Conservation (phyloP, 768 basidiomycete species). For the Tulasnella sp. region DNA sequence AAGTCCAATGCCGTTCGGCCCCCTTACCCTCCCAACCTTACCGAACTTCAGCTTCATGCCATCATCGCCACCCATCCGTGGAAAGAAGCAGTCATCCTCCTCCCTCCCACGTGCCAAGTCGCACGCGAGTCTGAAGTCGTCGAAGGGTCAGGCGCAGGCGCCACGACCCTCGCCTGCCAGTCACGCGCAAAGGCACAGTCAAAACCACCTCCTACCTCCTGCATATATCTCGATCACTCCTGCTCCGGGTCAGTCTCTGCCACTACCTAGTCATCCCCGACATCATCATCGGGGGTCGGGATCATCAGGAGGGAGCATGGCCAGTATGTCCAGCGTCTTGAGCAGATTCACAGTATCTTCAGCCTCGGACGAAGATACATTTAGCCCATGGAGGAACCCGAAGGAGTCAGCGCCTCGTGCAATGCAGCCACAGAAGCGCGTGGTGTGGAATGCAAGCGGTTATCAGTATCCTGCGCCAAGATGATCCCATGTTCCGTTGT, state of each 20-base stretch:
- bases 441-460: background rate
- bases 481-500: too few relatives aligned
- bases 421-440: background rate
- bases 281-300: background rate
- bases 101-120: too few relatives aligned
- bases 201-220: background rate
- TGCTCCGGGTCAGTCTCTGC: too few relatives aligned
- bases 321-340: slow-evolving; percentile 4
- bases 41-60: background rate
- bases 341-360: background rate
- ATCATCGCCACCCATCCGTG: too few relatives aligned
- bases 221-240: background rate
- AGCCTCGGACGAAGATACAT: too few relatives aligned
- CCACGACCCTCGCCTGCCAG: too few relatives aligned
- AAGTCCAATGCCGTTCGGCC: background rate
- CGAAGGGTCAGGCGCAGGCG: too few relatives aligned
- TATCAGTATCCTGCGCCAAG: slow-evolving; percentile 4
- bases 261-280: background rate
- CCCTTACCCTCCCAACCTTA: slow-evolving; percentile 11
- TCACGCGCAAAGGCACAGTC: too few relatives aligned
- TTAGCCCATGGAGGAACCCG: background rate
- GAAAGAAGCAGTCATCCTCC: too few relatives aligned
- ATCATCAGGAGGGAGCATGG: background rate
- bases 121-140: too few relatives aligned
- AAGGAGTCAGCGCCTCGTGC: background rate